Evolutionary conservation across 2,329 filamentous ascomycete genomes (phyloP).

Genomic region (Cladosporium sp.): DNA sequence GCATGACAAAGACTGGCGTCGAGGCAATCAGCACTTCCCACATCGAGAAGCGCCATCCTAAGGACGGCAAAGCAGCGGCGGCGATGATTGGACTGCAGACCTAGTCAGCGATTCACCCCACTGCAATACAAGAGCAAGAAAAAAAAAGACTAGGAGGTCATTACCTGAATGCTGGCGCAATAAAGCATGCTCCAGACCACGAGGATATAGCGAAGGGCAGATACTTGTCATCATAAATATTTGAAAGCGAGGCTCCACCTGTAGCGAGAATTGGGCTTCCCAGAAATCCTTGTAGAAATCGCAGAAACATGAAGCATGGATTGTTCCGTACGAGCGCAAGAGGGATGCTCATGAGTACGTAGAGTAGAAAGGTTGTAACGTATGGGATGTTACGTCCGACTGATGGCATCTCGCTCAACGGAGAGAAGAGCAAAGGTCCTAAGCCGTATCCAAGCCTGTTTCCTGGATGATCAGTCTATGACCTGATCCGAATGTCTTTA

Average conservation of each 20-base stretch:
- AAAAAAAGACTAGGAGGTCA: too few relatives aligned
- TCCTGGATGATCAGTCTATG: too few relatives aligned
- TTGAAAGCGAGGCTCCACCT: constrained; percentile 35
- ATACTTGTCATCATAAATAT: background rate
- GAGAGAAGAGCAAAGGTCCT: background rate
- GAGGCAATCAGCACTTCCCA: constrained; percentile 64
- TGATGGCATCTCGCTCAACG: background rate
- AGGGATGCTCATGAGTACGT: constrained; percentile 50
- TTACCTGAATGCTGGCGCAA: background rate
- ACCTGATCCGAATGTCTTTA: too few relatives aligned
- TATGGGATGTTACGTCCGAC: constrained; percentile 24
- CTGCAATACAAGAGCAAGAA: too few relatives aligned
- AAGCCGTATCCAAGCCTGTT: background rate
- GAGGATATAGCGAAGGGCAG: background rate
- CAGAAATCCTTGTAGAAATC: constrained; percentile 53
- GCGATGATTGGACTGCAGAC: background rate
- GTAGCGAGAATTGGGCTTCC: constrained; percentile 49
- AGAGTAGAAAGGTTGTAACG: constrained; percentile 29
- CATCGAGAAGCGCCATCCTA: constrained; percentile 59
- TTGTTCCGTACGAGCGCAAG: constrained; percentile 51
- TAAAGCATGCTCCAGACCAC: background rate
- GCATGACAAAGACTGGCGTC: constrained; percentile 54
- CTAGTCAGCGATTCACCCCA: too few relatives aligned
- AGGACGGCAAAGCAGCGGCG: background rate
- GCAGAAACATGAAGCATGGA: constrained; percentile 49